Conservation (phyloP, 345 rosid species). For the Syzygium aqueum region DNA sequence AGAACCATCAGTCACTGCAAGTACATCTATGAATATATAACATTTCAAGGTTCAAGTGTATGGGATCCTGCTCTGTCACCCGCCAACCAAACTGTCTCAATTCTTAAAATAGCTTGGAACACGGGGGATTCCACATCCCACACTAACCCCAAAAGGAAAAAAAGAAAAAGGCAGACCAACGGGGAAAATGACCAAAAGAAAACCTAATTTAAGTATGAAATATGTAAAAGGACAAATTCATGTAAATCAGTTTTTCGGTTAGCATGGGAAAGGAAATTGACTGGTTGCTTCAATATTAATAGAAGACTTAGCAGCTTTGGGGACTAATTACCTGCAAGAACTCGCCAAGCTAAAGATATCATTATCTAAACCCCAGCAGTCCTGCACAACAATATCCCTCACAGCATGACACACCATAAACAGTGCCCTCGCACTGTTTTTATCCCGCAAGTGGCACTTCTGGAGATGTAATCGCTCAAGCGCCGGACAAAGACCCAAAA, state of each 20-base stretch:
- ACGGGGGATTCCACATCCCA: background rate
- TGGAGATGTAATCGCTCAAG: slow-evolving; percentile 76
- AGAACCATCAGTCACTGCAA: background rate
- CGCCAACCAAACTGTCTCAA: background rate
- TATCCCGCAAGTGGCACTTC: slow-evolving; percentile 70
- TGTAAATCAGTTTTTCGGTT: background rate
- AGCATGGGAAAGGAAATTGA: background rate
- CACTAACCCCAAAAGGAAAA: background rate
- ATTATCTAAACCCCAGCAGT: slow-evolving; percentile 92
- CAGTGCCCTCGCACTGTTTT: slow-evolving; percentile 46
- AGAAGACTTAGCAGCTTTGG: background rate
- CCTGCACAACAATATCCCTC: slow-evolving; percentile 63
- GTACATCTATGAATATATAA: background rate
- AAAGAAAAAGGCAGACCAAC: background rate
- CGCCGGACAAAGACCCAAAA: slow-evolving; percentile 62
- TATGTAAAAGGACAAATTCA: background rate
- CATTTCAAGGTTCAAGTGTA: background rate
- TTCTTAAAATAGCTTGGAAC: background rate
- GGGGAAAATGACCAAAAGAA: background rate
- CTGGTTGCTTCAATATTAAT: background rate
- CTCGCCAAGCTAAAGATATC: slow-evolving; percentile 49
- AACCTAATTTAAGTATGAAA: background rate
- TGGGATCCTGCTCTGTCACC: background rate
- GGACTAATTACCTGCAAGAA: slow-evolving; percentile 54
- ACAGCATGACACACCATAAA: slow-evolving; percentile 63